Conservation (phyloP, 495 filamentous ascomycete genomes). For the Xylaria acuta region DNA sequence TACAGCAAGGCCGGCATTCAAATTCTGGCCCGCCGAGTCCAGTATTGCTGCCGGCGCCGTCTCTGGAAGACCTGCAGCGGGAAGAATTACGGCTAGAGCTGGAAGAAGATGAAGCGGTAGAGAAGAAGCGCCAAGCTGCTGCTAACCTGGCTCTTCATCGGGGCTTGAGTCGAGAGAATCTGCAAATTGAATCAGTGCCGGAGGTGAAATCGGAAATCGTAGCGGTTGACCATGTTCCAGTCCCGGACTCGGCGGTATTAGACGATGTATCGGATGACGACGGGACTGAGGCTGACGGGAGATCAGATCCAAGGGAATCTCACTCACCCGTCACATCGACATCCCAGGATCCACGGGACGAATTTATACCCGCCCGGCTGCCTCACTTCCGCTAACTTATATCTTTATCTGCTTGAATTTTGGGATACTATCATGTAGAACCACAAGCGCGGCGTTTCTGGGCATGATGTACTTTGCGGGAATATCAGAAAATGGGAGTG, state of each 20-base stretch:
- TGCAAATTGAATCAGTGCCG: slow-evolving; percentile 33
- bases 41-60: slow-evolving; percentile 51
- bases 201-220: slow-evolving; percentile 41
- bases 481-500: slow-evolving; percentile 14
- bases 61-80: slow-evolving; percentile 73
- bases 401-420: slow-evolving; percentile 9
- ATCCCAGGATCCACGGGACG: slow-evolving; percentile 25
- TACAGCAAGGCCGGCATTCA: slow-evolving; percentile 41
- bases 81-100: slow-evolving; percentile 74
- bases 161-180: slow-evolving; percentile 61
- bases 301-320: slow-evolving; percentile 21
- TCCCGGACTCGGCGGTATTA: slow-evolving; percentile 34
- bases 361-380: slow-evolving; percentile 39
- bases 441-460: slow-evolving; percentile 27
- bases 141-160: slow-evolving; percentile 71
- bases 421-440: slow-evolving; percentile 21
- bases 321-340: slow-evolving; percentile 11
- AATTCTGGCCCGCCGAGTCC: slow-evolving; percentile 44
- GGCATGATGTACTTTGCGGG: slow-evolving; percentile 5
- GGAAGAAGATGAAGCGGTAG: slow-evolving; percentile 74
- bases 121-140: slow-evolving; percentile 74
- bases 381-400: slow-evolving; percentile 36
- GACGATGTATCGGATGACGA: slow-evolving; percentile 37
- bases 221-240: slow-evolving; percentile 32
- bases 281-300: slow-evolving; percentile 16